Evolutionary conservation across 2,329 filamentous ascomycete species (phyloP).

Genomic region (Chrysosporium queenslandicum): DNA sequence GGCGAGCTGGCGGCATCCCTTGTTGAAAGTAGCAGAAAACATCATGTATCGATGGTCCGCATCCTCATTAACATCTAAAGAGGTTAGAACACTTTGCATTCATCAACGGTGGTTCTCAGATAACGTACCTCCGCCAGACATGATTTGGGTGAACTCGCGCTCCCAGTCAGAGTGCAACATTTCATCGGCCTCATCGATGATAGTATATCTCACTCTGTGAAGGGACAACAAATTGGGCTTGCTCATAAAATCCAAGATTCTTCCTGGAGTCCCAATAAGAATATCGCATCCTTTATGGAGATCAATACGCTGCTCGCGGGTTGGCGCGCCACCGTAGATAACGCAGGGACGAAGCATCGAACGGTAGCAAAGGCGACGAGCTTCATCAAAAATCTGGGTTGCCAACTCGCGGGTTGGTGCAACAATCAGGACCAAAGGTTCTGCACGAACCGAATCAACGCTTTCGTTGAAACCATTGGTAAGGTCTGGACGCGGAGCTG

Average conservation of each 20-base stretch:
- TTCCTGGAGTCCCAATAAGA: slow-evolving; percentile 77
- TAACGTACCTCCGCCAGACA: slow-evolving; percentile 66
- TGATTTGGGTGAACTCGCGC: slow-evolving; percentile 61
- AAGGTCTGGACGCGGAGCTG: slow-evolving; percentile 62
- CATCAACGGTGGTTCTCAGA: neutral
- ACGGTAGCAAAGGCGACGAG: slow-evolving; percentile 84
- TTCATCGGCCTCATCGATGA: slow-evolving; percentile 94
- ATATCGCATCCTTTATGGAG: slow-evolving; percentile 79
- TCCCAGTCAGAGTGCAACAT: slow-evolving; percentile 74
- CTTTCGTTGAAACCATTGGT: slow-evolving; percentile 45
- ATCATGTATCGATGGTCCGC: slow-evolving; percentile 62
- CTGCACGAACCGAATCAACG: slow-evolving; percentile 53
- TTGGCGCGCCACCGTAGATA: slow-evolving; percentile 71
- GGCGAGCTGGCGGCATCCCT: slow-evolving; percentile 64
- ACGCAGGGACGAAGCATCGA: slow-evolving; percentile 90
- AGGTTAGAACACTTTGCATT: neutral
- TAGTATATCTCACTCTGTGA: slow-evolving; percentile 43
- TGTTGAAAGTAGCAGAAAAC: slow-evolving; percentile 93
- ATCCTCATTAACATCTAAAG: slow-evolving; percentile 62
- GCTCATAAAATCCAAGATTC: slow-evolving; percentile 73
- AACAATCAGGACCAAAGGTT: slow-evolving; percentile 79
- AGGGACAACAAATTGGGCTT: slow-evolving; percentile 42
- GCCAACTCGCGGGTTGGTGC: slow-evolving; percentile 82
- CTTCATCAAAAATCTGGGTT: slow-evolving; percentile 89
- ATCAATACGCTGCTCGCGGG: slow-evolving; percentile 59